Conservation (phyloP, 2,329 filamentous ascomycete species). For the Albophoma yamanashiensis region DNA sequence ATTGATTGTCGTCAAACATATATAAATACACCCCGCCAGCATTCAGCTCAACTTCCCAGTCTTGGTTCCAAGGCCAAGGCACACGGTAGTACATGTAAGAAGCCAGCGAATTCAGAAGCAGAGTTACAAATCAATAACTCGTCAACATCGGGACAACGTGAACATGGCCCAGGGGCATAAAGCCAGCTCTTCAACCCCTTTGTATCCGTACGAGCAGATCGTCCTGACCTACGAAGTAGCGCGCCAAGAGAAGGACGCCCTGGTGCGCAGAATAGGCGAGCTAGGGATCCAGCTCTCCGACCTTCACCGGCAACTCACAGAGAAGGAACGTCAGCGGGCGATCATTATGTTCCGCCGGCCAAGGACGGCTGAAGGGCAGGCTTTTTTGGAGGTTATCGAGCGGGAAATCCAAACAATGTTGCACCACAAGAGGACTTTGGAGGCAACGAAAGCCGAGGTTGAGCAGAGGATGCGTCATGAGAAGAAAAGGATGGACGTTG, state of each 20-base stretch:
- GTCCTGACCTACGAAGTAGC: background rate
- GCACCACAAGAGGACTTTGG: background rate
- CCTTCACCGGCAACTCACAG: background rate
- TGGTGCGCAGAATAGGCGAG: slow-evolving; percentile 2
- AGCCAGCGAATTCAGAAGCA: background rate
- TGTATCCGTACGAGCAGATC: background rate
- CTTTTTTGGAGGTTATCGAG: background rate
- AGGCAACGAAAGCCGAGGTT: background rate
- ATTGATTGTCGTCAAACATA: background rate
- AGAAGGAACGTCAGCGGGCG: background rate
- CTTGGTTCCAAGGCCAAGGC: background rate
- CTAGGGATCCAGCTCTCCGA: background rate
- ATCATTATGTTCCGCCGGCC: background rate
- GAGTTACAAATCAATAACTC: background rate
- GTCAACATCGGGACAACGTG: background rate
- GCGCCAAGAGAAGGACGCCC: background rate
- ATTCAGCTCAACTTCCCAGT: background rate
- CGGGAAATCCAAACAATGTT: background rate
- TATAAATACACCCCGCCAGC: background rate
- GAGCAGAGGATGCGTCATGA: background rate
- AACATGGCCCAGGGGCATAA: background rate
- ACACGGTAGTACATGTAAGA: background rate
- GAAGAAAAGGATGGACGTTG: background rate
- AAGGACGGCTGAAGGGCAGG: background rate
- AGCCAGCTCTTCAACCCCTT: background rate